Conservation (phyloP, 306 rosid species). For the Lupinus albus region DNA sequence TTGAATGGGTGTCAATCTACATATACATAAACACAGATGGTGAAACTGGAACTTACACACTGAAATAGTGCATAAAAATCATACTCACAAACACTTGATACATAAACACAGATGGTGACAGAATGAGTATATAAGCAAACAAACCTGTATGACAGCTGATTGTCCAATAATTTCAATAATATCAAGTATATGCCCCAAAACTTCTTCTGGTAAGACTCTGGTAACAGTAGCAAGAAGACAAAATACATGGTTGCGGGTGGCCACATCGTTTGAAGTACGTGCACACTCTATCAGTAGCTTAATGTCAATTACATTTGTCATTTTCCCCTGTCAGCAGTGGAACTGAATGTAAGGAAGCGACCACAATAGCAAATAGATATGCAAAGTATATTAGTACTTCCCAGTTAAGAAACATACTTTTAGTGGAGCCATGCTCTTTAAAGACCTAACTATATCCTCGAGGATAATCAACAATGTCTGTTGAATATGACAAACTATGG, state of each 20-base stretch:
- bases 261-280: constrained; percentile 51
- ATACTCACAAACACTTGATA: not conserved
- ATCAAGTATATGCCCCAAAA: constrained; percentile 66
- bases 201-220: constrained; percentile 61
- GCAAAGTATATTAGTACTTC: constrained; percentile 6
- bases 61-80: not conserved
- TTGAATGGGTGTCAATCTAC: constrained; percentile 81
- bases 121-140: constrained; percentile 27
- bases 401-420: constrained; percentile 46
- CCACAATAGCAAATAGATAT: constrained; percentile 23
- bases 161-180: constrained; percentile 71
- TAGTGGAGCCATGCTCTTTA: constrained; percentile 37
- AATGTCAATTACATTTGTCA: constrained; percentile 50
- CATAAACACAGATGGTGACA: constrained; percentile 1
- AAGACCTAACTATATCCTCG: constrained; percentile 69
- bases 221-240: constrained; percentile 65
- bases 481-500: constrained; percentile 56
- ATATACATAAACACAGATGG: constrained; percentile 31
- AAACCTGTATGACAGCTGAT: constrained; percentile 80
- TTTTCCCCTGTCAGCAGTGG: constrained; percentile 52
- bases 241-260: constrained; percentile 77
- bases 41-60: constrained; percentile 3
- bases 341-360: constrained; percentile 17
- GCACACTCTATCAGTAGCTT: constrained; percentile 71
- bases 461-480: constrained; percentile 77